phyloP scores from a whole-genome alignment of 129 eudicot genomes.

The Deinandra increscens region DNA sequence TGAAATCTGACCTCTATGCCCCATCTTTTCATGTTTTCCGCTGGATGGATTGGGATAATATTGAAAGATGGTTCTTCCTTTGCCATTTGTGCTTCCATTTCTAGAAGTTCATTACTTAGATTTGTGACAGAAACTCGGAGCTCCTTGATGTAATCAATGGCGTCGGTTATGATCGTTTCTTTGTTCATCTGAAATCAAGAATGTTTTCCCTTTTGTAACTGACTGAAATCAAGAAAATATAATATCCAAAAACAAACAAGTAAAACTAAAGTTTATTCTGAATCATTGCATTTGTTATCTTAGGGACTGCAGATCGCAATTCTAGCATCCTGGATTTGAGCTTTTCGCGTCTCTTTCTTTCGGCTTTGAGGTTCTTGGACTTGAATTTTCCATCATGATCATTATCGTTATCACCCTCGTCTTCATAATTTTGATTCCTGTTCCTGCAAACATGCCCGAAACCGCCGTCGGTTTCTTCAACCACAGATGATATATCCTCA shows the following conservation, averaged over 20 bases:
- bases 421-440: conserved; percentile 13
- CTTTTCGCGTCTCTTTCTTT: conserved; percentile 71
- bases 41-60: conserved; percentile 27
- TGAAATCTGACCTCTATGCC: conserved; percentile 51
- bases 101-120: conserved; percentile 45
- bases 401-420: conserved; percentile 27
- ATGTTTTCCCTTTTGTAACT: not conserved
- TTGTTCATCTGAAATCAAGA: conserved; percentile 58
- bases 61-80: conserved; percentile 41
- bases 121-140: conserved; percentile 42
- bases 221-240: not conserved
- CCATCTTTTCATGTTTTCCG: conserved; percentile 51
- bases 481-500: conserved; percentile 21
- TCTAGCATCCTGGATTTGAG: conserved; percentile 65
- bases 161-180: conserved; percentile 67
- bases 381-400: conserved; percentile 39
- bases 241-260: not conserved
- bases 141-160: conserved; percentile 66
- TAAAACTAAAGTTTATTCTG: not conserved
- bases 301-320: conserved; percentile 72
- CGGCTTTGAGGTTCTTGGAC: conserved; percentile 82
- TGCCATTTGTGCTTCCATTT: conserved; percentile 49
- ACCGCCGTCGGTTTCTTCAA: conserved; percentile 30
- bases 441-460: conserved; percentile 32
- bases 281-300: conserved; percentile 76